These are phyloP conservation scores for Chaetoceros tenuissimus DNA, from an alignment of 108 stramenopile species.

Conservation along the genomic window DNA sequence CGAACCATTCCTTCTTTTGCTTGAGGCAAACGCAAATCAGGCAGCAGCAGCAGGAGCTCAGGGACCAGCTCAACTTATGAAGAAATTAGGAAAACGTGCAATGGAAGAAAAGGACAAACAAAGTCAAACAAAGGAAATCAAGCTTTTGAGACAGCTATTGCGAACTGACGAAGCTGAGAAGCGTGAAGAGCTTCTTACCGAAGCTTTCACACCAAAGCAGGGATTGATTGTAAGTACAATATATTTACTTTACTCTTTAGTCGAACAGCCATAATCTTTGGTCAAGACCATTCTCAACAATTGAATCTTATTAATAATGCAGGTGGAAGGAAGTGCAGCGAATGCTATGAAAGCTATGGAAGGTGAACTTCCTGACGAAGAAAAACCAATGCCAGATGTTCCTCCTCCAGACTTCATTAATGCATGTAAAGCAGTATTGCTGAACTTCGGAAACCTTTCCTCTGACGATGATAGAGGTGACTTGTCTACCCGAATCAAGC, in stretches of 20 bases:
- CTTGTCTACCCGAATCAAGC: slow-evolving; percentile 63
- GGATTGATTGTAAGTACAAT: slow-evolving; percentile 43
- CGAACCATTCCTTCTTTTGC: slow-evolving; percentile 68
- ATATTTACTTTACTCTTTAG: background rate
- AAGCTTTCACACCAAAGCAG: slow-evolving; percentile 83
- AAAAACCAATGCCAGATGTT: slow-evolving; percentile 80
- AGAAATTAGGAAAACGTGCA: slow-evolving; percentile 49
- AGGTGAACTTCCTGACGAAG: slow-evolving; percentile 70
- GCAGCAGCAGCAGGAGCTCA: slow-evolving; percentile 64
- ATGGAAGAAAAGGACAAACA: slow-evolving; percentile 80
- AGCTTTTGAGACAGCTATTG: slow-evolving; percentile 67
- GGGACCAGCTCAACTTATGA: slow-evolving; percentile 76
- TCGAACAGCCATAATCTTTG: background rate
- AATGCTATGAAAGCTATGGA: slow-evolving; percentile 76
- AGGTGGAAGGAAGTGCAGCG: slow-evolving; percentile 76
- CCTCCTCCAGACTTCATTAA: slow-evolving; percentile 86
- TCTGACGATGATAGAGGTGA: slow-evolving; percentile 65
- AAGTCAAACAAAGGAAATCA: slow-evolving; percentile 62
- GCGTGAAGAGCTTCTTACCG: slow-evolving; percentile 62
- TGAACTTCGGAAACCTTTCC: slow-evolving; percentile 81
- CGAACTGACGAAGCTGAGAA: slow-evolving; percentile 44
- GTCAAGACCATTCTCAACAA: background rate
- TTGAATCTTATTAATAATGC: background rate
- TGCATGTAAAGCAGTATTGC: slow-evolving; percentile 78
- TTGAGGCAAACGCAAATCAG: slow-evolving; percentile 82